phyloP scores from a whole-genome alignment of 108 stramenopile genomes.

The Fragilaria radians region DNA sequence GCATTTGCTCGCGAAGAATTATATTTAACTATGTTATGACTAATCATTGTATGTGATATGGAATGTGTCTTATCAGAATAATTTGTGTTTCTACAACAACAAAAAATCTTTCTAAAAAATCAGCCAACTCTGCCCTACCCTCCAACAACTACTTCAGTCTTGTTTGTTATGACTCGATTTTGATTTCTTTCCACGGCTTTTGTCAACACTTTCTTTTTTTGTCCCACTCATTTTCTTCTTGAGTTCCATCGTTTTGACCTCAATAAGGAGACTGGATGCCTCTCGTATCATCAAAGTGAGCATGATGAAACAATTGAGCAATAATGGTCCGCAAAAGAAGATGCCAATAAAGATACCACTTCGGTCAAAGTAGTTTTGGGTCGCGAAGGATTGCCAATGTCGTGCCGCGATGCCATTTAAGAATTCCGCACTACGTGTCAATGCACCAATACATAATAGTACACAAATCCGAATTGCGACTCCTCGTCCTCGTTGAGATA shows the following conservation, averaged over 20 bases:
- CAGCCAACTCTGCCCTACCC: no score
- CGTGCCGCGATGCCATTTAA: conserved; percentile 43
- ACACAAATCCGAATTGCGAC: conserved; percentile 39
- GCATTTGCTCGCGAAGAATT: no score
- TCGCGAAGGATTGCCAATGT: conserved; percentile 73
- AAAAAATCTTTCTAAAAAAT: no score
- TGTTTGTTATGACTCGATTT: no score
- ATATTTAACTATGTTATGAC: no score
- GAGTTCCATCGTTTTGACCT: conserved; percentile 58
- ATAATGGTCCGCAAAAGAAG: conserved; percentile 72
- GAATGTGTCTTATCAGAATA: no score
- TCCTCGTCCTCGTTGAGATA: conserved; percentile 26
- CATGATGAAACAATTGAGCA: conserved; percentile 68
- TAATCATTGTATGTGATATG: no score
- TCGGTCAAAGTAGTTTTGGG: conserved; percentile 89
- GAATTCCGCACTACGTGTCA: conserved; percentile 66
- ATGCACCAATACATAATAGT: conserved; percentile 52
- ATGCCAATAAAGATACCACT: conserved; percentile 79
- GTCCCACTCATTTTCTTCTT: conserved; percentile 30
- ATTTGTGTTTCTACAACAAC: no score
- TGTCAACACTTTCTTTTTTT: conserved; percentile 24
- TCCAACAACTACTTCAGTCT: no score
- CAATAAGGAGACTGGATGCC: conserved; percentile 58
- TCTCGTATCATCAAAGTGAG: conserved; percentile 62
- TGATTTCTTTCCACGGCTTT: no score